Conservation (phyloP, 352 stramenopile genomes). For the Globisporangium yorkense region DNA sequence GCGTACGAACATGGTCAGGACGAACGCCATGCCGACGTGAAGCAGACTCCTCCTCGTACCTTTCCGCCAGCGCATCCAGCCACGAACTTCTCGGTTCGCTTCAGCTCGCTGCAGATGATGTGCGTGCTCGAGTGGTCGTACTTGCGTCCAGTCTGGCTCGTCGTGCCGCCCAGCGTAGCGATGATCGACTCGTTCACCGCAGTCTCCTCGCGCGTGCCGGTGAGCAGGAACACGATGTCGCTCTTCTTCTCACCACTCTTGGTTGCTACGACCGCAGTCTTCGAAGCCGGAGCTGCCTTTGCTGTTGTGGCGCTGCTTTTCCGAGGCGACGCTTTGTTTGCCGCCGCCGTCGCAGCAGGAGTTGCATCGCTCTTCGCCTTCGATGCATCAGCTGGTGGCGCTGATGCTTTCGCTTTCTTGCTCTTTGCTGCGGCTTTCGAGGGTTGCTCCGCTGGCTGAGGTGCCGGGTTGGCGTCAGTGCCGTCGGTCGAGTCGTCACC, state of each 20-base stretch:
- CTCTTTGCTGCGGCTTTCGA: constrained; percentile 13
- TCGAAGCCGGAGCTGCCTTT: constrained; percentile 9
- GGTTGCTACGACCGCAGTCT: constrained; percentile 8
- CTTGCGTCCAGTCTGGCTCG: constrained; percentile 58
- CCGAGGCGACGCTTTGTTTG: constrained; percentile 7
- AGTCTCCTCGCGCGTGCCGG: constrained; percentile 63
- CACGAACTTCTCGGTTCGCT: constrained; percentile 86
- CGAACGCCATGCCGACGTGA: background rate
- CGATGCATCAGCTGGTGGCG: background rate
- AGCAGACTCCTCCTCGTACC: constrained; percentile 19
- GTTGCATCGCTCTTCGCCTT: constrained; percentile 5
- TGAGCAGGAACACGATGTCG: constrained; percentile 58
- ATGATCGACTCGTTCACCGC: constrained; percentile 76
- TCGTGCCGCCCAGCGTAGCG: constrained; percentile 44
- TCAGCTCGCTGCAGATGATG: constrained; percentile 85
- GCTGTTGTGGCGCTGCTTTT: constrained; percentile 5
- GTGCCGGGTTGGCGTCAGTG: background rate
- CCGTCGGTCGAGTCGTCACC: background rate
- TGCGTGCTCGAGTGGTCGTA: constrained; percentile 74
- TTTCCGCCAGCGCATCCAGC: constrained; percentile 76
- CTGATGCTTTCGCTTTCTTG: constrained; percentile 8
- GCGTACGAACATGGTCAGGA: background rate
- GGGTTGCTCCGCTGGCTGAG: background rate
- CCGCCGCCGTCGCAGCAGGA: background rate
- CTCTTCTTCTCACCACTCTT: background rate